Evolutionary conservation across 2,329 filamentous ascomycete genomes (phyloP).

Genomic region (Hymenoscyphus albidus): DNA sequence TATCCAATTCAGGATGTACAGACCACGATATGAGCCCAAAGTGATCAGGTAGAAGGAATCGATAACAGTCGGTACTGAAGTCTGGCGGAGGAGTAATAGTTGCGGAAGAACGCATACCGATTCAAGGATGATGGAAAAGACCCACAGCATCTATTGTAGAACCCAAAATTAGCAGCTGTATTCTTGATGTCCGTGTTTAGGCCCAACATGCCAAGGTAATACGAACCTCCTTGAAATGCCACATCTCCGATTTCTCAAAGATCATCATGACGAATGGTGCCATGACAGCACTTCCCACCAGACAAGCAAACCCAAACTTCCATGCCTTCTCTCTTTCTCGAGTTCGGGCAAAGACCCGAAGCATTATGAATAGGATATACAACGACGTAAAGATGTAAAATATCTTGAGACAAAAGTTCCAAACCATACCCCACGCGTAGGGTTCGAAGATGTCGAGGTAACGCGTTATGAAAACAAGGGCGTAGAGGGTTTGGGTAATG

Average conservation of each 20-base stretch:
- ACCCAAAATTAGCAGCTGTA: background rate
- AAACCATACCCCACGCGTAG: conserved; percentile 43
- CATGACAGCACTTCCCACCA: conserved; percentile 60
- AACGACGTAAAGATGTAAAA: conserved; percentile 82
- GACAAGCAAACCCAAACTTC: conserved; percentile 74
- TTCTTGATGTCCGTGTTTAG: background rate
- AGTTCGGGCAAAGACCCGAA: conserved; percentile 80
- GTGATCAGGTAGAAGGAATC: conserved; percentile 93
- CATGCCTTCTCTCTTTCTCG: conserved; percentile 88
- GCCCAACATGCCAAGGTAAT: background rate
- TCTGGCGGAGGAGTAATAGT: conserved; percentile 85
- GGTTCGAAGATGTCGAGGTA: conserved; percentile 75
- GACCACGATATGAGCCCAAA: conserved; percentile 78
- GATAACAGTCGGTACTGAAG: conserved; percentile 92
- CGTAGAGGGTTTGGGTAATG: conserved; percentile 86
- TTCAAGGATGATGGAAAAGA: conserved; percentile 88
- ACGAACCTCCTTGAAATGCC: conserved; percentile 50
- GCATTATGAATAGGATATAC: conserved; percentile 87
- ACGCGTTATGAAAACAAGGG: conserved; percentile 76
- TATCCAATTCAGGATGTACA: conserved; percentile 94
- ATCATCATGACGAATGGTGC: conserved; percentile 72
- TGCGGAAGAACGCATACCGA: conserved; percentile 88
- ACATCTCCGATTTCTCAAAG: conserved; percentile 48
- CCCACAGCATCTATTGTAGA: conserved; percentile 65
- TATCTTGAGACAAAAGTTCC: conserved; percentile 82